Evolutionary conservation across 2,329 filamentous ascomycete genomes (phyloP).

Genomic region (Pyrenophora seminiperda): DNA sequence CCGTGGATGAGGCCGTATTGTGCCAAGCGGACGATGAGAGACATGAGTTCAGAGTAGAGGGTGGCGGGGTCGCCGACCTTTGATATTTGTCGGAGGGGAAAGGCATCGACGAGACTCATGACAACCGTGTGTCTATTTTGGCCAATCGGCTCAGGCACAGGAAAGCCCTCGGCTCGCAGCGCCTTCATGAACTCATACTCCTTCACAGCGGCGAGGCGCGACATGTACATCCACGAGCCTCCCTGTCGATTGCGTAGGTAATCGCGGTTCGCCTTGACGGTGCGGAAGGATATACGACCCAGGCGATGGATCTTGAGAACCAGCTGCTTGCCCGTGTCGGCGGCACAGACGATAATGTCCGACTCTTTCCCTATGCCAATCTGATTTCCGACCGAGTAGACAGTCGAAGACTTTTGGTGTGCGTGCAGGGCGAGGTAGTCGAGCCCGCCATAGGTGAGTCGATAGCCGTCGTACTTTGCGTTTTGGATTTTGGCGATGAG

Average conservation of each 20-base stretch:
- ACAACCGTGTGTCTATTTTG: constrained; percentile 95
- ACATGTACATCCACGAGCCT: constrained; percentile 98
- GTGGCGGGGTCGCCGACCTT: constrained; percentile 79
- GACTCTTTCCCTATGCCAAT: constrained; percentile 98
- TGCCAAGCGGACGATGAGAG: constrained; percentile 81
- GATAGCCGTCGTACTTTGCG: constrained; percentile 95
- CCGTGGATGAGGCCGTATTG: constrained; percentile 91
- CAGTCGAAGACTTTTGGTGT: constrained; percentile 75
- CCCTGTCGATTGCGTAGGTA: constrained; percentile 82
- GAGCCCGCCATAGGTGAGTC: constrained; percentile 92
- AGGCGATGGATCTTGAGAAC: constrained; percentile 96
- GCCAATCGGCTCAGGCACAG: constrained; percentile 83
- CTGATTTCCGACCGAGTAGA: constrained; percentile 93
- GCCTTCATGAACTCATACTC: constrained; percentile 95
- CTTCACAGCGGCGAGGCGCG: constrained; percentile 86
- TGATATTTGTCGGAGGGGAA: constrained; percentile 86
- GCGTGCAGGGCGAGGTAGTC: constrained; percentile 97
- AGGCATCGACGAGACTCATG: constrained; percentile 92
- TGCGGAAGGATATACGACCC: constrained; percentile 94
- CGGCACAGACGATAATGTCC: constrained; percentile 92
- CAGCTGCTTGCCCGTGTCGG: constrained; percentile 73
- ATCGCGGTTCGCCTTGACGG: constrained; percentile 93
- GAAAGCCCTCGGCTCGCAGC: constrained; percentile 80
- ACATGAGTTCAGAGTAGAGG: constrained; percentile 91
- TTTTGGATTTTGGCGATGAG: constrained; percentile 94